Evolutionary conservation across 192 early-diverging fungal species (phyloP).

Genomic region (Linnemannia zychae): DNA sequence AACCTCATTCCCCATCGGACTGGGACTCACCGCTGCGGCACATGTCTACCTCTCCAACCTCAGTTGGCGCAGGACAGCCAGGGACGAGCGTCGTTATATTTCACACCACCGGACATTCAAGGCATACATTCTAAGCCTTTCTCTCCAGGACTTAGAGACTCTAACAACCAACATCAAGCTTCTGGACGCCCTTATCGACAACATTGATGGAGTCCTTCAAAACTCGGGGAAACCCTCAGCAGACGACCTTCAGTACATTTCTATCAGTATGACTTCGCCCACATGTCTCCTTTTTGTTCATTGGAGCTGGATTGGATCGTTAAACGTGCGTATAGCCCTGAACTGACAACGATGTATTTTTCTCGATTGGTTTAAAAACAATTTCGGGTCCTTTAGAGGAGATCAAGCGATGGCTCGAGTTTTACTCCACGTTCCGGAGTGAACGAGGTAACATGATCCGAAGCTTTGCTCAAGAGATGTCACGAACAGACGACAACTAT

Average conservation of each 20-base stretch:
- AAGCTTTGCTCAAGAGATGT: background rate
- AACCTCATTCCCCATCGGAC: constrained; percentile 21
- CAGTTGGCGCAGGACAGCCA: background rate
- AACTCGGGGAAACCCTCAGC: background rate
- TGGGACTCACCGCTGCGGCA: constrained; percentile 29
- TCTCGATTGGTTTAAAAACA: background rate
- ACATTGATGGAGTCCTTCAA: background rate
- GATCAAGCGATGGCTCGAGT: constrained; percentile 14
- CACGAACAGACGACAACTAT: background rate
- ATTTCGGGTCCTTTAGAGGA: background rate
- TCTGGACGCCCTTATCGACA: background rate
- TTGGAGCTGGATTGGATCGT: background rate
- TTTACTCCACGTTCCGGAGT: constrained; percentile 17
- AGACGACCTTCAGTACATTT: background rate
- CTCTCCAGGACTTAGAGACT: constrained; percentile 12
- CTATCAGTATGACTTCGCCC: constrained; percentile 1
- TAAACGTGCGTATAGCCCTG: background rate
- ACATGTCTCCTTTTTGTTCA: background rate
- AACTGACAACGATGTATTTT: background rate
- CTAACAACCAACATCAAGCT: constrained; percentile 16
- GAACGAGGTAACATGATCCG: background rate
- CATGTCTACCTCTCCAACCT: constrained; percentile 30
- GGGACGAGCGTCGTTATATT: background rate
- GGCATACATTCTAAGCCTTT: background rate
- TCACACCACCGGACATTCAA: constrained; percentile 3